phyloP scores from a whole-genome alignment of 1,284 basidiomycete species.

The Microbotryomycetes sp. region DNA sequence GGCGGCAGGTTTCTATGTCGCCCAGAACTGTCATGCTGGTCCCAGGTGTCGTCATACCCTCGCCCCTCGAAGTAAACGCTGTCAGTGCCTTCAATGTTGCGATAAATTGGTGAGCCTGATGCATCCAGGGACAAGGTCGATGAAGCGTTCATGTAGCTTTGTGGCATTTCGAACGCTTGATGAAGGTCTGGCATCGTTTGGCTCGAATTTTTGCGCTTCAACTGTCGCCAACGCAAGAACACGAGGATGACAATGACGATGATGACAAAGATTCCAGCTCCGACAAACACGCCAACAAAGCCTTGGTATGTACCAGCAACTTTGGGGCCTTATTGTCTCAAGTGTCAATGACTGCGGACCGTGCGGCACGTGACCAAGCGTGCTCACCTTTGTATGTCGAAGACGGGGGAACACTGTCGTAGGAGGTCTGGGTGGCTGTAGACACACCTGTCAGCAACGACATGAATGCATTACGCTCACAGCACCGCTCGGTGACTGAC shows the following conservation, averaged over 20 bases:
- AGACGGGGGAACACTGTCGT: constrained; percentile 15
- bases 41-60: too few species aligned
- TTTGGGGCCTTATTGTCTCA: constrained; percentile 10
- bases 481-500: constrained; percentile 3
- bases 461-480: too few species aligned
- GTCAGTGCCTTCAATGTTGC: neutral
- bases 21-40: too few species aligned
- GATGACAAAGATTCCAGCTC: constrained; percentile 14
- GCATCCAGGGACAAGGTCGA: constrained; percentile 3
- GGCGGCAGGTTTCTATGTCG: too few species aligned
- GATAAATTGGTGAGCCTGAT: neutral
- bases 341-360: neutral
- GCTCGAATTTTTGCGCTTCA: constrained; percentile 1
- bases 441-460: too few species aligned
- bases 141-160: neutral
- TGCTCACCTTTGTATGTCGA: constrained; percentile 16
- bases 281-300: constrained; percentile 31
- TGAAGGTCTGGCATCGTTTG: neutral
- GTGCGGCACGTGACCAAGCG: neutral
- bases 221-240: constrained; percentile 9
- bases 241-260: constrained; percentile 7
- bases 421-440: constrained; percentile 7
- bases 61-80: neutral
- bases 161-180: constrained; percentile 32
- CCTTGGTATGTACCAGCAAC: constrained; percentile 27